Conservation (phyloP, 345 rosid species). For the Laguncularia racemosa region DNA sequence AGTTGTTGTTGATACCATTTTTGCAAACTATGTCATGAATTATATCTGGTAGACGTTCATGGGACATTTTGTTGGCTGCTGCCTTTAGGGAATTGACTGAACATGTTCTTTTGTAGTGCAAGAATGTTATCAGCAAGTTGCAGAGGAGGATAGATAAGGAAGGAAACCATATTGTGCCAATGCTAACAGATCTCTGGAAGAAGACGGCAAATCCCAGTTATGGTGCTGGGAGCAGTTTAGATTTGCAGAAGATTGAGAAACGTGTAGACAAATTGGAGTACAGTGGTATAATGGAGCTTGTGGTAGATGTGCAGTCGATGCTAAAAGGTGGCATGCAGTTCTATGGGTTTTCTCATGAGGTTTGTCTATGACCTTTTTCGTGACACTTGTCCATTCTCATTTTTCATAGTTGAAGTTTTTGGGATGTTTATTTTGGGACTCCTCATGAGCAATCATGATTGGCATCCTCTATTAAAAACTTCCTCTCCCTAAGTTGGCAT, state of each 20-base stretch:
- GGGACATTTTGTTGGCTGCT: slow-evolving; percentile 4
- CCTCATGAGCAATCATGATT: no score
- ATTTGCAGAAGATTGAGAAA: slow-evolving; percentile 78
- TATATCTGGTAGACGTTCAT: neutral
- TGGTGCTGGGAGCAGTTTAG: slow-evolving; percentile 66
- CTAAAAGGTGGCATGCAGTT: slow-evolving; percentile 81
- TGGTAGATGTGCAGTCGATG: slow-evolving; percentile 83
- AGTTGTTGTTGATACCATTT: no score
- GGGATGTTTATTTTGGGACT: neutral
- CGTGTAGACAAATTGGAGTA: slow-evolving; percentile 86
- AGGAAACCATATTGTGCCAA: slow-evolving; percentile 92
- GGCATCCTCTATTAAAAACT: no score
- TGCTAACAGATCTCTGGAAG: slow-evolving; percentile 85
- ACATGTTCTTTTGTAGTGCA: slow-evolving; percentile 54
- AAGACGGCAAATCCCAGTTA: slow-evolving; percentile 59
- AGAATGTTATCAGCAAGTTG: slow-evolving; percentile 82
- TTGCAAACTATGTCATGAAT: no score
- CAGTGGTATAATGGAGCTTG: slow-evolving; percentile 74
- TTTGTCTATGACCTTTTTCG: slow-evolving; percentile 19
- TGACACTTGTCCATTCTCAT: neutral
- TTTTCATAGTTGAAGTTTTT: neutral
- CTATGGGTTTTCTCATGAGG: slow-evolving; percentile 91
- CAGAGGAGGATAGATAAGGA: slow-evolving; percentile 87
- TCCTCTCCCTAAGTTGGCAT: no score
- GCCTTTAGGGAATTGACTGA: neutral